Base-by-base conservation (phyloP, 1,284 basidiomycete genomes). In the Pholiota adiposa region DNA sequence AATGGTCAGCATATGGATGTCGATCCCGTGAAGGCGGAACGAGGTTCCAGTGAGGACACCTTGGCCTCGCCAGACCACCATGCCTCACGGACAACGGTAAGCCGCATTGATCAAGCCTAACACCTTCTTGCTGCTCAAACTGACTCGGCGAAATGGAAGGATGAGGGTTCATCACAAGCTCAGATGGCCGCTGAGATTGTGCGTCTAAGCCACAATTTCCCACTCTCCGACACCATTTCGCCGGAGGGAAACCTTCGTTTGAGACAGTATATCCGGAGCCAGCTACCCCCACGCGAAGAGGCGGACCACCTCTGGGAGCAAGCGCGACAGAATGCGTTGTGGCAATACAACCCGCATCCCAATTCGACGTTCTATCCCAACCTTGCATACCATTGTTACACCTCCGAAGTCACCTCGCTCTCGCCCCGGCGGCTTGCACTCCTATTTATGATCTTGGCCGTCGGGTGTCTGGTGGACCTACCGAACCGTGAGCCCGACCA, bases 271-370 rank as follows among this genome's bases (percentile, higher is more conserved):
- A 76, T 80, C 44, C 75, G 77, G 25, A 67, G 63, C 6, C 71
- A 73, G 43, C 72, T 81, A 8, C 79, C 79, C 25, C 60, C 72
- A 4, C 72, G 74, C 25, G 68, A 70, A 16, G 76, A 77, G 52
- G 76, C 78, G 4, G 75, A 77, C 52, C 70, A 77, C 56, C 71
- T 80, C n/a, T 81, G 78, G 78, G 71, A 74, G 51, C 82, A 72
- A 73, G 82, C 72, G 69, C 76, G 65, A 71, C 79, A 67, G 65
- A 83, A 74, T 72, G 83, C 68, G 65, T 76, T 77, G 70, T 87
- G 83, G 84, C 69, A 83, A 78, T 82, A 83, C 65, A 83, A 85
- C 65, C 76, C 78, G n/a, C 84, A 86, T 61, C 82, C 85, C 40
- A 80, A 80, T 61, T 73, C 77, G 52, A 78, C 77, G 16, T 81